Percentiles rank a stretch among this genome's conserved stretches.
Evolutionary conservation across 257 asterid genomes (phyloP).

Genomic region (Eucommia ulmoides): DNA sequence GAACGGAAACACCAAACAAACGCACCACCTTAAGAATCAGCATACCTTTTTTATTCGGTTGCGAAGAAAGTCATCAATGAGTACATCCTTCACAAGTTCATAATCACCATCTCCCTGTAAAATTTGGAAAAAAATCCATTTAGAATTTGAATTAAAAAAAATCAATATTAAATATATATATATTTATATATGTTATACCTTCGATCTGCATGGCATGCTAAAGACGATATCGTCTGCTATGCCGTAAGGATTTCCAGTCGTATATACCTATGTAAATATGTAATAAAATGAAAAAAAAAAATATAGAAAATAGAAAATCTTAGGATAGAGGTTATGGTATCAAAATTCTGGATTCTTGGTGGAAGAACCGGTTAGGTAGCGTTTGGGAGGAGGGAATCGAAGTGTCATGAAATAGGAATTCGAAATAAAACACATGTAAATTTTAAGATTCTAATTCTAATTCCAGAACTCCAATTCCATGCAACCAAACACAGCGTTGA

Average conservation of each 20-base stretch:
- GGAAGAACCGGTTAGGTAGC: too few species aligned
- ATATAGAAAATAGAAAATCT: background rate
- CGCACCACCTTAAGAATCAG: background rate
- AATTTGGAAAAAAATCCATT: background rate
- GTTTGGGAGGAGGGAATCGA: too few species aligned
- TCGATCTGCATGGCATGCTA: slow-evolving; percentile 97
- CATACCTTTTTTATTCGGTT: slow-evolving; percentile 65
- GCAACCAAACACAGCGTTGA: background rate
- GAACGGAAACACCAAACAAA: background rate
- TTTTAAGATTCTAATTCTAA: background rate
- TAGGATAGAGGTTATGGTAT: background rate
- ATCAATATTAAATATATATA: slow-evolving; percentile 6
- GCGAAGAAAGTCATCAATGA: slow-evolving; percentile 70
- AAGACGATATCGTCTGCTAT: slow-evolving; percentile 80
- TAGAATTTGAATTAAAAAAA: too few species aligned
- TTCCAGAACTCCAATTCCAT: background rate
- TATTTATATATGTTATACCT: too few species aligned
- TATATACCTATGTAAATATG: slow-evolving; percentile 40
- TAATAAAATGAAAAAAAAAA: slow-evolving; percentile 4
- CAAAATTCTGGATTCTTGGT: background rate
- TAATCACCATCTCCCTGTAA: slow-evolving; percentile 87
- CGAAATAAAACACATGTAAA: background rate
- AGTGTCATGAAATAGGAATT: too few species aligned
- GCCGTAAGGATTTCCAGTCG: slow-evolving; percentile 80
- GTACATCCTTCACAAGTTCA: slow-evolving; percentile 77